phyloP scores from a whole-genome alignment of 2,329 filamentous ascomycete genomes.

The Verticillium zaregamsianum region DNA sequence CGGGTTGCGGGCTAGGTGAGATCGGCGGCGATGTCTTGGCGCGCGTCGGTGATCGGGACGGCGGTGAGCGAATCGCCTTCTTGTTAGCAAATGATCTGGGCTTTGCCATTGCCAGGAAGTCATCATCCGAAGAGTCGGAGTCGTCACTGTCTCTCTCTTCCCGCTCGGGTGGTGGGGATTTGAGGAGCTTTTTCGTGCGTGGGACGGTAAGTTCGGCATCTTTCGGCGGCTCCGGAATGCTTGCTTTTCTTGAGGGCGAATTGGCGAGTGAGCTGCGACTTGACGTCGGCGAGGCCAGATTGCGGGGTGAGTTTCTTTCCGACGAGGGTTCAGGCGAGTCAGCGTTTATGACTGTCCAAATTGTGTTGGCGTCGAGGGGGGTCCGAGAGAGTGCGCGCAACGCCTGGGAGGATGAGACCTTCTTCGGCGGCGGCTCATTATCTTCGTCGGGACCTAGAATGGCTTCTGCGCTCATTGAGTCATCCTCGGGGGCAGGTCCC shows the following conservation, averaged over 20 bases:
- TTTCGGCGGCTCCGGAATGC: background rate
- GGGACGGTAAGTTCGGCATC: background rate
- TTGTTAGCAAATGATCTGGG: conserved; percentile 25
- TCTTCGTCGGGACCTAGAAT: conserved; percentile 33
- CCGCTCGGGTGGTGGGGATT: conserved; percentile 1
- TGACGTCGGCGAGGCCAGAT: background rate
- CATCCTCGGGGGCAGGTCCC: conserved; percentile 7
- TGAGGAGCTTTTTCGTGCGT: background rate
- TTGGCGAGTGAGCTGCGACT: background rate
- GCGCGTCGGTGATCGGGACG: conserved; percentile 4
- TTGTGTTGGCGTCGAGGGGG: conserved; percentile 46
- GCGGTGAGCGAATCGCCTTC: conserved; percentile 13
- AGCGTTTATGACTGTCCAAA: conserved; percentile 45
- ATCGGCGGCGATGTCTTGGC: conserved; percentile 3
- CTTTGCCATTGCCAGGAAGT: conserved; percentile 35
- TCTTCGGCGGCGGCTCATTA: conserved; percentile 41
- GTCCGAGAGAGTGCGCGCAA: conserved; percentile 47
- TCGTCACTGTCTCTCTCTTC: conserved; percentile 14
- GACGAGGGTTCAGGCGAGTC: conserved; percentile 8
- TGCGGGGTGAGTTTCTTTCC: conserved; percentile 4
- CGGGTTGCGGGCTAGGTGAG: background rate
- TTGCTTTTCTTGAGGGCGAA: background rate
- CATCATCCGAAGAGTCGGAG: conserved; percentile 33
- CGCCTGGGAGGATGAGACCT: conserved; percentile 52
- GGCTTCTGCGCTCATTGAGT: conserved; percentile 22